These are phyloP conservation scores for Globisporangium alternatum DNA, from an alignment of 352 stramenopile genomes.

Conservation along the genomic window DNA sequence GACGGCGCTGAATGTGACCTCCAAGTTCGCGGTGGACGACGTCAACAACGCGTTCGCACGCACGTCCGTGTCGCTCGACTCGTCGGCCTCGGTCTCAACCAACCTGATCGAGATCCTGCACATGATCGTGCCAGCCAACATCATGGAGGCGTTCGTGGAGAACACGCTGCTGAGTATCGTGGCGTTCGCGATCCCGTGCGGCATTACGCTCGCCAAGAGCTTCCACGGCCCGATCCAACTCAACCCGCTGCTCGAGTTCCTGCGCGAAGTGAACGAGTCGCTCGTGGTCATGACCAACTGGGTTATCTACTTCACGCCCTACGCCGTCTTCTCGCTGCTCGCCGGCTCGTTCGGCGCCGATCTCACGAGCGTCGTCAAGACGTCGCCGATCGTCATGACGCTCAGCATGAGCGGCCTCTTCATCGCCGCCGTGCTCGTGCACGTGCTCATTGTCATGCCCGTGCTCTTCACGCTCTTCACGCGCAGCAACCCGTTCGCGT, in stretches of 20 bases:
- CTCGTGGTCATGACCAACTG: constrained; percentile 74
- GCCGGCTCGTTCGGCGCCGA: constrained; percentile 52
- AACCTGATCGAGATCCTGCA: constrained; percentile 63
- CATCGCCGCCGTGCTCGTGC: constrained; percentile 38
- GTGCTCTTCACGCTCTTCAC: constrained; percentile 56
- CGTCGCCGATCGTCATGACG: constrained; percentile 42
- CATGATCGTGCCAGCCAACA: constrained; percentile 67
- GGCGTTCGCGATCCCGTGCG: constrained; percentile 64
- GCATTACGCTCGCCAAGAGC: constrained; percentile 58
- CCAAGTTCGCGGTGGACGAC: constrained; percentile 58
- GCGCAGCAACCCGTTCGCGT: constrained; percentile 63
- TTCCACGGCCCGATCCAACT: constrained; percentile 68
- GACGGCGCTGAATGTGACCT: constrained; percentile 25
- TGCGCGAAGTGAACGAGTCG: constrained; percentile 75
- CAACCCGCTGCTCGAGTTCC: constrained; percentile 78
- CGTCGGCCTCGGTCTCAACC: constrained; percentile 46
- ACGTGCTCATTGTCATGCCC: constrained; percentile 66
- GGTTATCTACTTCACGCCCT: constrained; percentile 70
- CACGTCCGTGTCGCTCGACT: constrained; percentile 38
- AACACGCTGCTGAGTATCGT: constrained; percentile 69
- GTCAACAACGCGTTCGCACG: constrained; percentile 50
- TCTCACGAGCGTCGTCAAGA: constrained; percentile 31
- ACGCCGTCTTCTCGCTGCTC: constrained; percentile 70
- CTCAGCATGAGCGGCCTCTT: constrained; percentile 47
- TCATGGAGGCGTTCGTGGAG: constrained; percentile 65